Base-by-base conservation (phyloP, 345 rosid genomes). In the Acer campestre region DNA sequence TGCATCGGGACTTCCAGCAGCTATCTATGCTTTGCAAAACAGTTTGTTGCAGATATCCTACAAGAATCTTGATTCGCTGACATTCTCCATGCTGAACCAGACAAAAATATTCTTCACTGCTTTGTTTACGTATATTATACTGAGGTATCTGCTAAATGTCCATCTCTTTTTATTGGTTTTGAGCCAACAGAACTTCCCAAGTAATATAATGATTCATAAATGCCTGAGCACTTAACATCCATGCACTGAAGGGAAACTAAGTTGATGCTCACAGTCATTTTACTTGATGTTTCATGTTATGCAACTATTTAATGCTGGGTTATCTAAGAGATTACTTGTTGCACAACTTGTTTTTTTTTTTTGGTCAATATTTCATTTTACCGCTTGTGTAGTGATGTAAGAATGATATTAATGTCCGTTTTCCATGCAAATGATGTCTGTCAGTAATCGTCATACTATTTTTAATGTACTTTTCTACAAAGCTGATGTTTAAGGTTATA, bases 31-130 rank as follows among this genome's bases (percentile, higher is more conserved):
- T 4, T 79, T 97, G 80, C 98, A 97, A 81, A 97, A 97, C 84
- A 97, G 99, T 84, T 89, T 97, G 93, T 86, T 97, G 84, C 99
- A 94, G 91, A 92, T 97, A 80, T 94, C 99, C 49, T 97, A 97
- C 90, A 86, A 85, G 85, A 92, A 85, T 88, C 98, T 97, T 42
- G 99, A 94, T 85, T 97, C 98, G 22, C 91, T 97, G 68, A 91
- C 98, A 0, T 97, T 97, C 87, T 92, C 99, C 13, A 89, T 96
- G 72, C 87, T 96, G 82, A 97, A 94, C 88, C 99, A 97, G 89
- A 97, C 98, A 12, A 97, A 97, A 82, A 89, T 97, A 76, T 85
- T 97, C 67, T 97, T 91, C 84, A 94, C 99, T 44, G 99, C 99
- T 38, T 67, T 94, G 55, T 97, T 96, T 81, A 90, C 96, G 3